phyloP scores from a whole-genome alignment of 2,329 filamentous ascomycete genomes.

The Cladosporium velox region DNA sequence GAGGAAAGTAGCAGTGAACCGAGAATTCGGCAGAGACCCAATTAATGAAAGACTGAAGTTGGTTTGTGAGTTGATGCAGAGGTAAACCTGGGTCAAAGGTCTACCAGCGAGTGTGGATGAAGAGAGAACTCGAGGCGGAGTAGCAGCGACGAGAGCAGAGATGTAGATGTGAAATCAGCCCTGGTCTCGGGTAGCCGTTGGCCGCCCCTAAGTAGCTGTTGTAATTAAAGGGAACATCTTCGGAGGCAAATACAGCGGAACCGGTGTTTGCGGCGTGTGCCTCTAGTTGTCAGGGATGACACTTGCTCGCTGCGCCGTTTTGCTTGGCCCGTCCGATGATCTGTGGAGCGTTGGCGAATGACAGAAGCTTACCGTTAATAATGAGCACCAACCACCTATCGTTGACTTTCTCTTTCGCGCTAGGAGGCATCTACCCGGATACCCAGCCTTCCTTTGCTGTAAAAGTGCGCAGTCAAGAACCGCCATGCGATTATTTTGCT shows the following conservation, averaged over 20 bases:
- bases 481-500: not conserved
- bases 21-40: conserved; percentile 14
- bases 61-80: not conserved
- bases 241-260: conserved; percentile 4
- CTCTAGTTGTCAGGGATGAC: conserved; percentile 16
- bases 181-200: conserved; percentile 19
- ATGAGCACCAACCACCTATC: conserved; percentile 15
- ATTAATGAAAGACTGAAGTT: conserved; percentile 18
- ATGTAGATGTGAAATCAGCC: conserved; percentile 11
- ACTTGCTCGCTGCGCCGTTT: conserved; percentile 11
- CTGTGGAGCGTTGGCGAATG: conserved; percentile 17
- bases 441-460: conserved; percentile 7
- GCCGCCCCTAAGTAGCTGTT: conserved; percentile 13
- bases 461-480: not conserved
- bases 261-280: conserved; percentile 7
- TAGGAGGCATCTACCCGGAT: not conserved
- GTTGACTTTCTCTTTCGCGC: not conserved
- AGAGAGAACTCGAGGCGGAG: not conserved
- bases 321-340: conserved; percentile 12
- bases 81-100: conserved; percentile 16
- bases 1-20: not conserved
- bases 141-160: conserved; percentile 10
- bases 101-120: conserved; percentile 1
- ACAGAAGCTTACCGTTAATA: conserved; percentile 4
- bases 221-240: conserved; percentile 21